Conservation (phyloP, 139 green algal species). For the Ettlia oleoabundans region DNA sequence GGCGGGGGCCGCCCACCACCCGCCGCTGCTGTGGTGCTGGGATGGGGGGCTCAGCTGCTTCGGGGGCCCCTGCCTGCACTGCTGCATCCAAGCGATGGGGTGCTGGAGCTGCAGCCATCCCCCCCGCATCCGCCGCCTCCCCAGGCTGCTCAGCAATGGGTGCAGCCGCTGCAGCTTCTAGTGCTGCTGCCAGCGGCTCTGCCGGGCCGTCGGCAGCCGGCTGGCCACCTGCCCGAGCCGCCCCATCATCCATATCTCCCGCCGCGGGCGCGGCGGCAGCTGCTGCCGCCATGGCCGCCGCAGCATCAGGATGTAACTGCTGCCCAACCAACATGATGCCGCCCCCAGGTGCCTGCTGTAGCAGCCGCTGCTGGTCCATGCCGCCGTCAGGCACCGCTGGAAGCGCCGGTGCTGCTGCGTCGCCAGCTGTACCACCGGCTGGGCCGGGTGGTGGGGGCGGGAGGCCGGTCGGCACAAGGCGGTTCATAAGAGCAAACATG, state of each 20-base stretch:
- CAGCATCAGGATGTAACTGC: slow-evolving; percentile 6
- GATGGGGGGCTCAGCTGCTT: neutral
- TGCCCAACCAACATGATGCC: slow-evolving; percentile 8
- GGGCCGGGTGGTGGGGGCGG: neutral
- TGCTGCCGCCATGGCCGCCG: neutral
- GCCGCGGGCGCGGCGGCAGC: neutral
- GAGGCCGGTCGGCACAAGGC: neutral
- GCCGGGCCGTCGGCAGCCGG: neutral
- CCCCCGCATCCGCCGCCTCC: neutral
- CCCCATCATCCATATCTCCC: too few relatives aligned
- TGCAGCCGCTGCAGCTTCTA: neutral
- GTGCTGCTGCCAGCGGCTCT: neutral
- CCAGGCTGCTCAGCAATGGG: neutral
- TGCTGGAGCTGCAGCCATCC: neutral
- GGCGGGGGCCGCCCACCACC: slow-evolving; percentile 20
- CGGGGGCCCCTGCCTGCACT: slow-evolving; percentile 3
- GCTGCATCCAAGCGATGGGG: neutral
- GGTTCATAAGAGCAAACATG: slow-evolving; percentile 3
- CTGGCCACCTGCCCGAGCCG: neutral
- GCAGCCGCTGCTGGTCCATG: neutral
- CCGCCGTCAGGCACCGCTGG: neutral
- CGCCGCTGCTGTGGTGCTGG: slow-evolving; percentile 27
- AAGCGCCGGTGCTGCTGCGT: too few relatives aligned
- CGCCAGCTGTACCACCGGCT: too few relatives aligned
- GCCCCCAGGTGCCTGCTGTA: neutral